phyloP scores from a whole-genome alignment of 2,329 filamentous ascomycete species.

The Beauveria brongniartii region DNA sequence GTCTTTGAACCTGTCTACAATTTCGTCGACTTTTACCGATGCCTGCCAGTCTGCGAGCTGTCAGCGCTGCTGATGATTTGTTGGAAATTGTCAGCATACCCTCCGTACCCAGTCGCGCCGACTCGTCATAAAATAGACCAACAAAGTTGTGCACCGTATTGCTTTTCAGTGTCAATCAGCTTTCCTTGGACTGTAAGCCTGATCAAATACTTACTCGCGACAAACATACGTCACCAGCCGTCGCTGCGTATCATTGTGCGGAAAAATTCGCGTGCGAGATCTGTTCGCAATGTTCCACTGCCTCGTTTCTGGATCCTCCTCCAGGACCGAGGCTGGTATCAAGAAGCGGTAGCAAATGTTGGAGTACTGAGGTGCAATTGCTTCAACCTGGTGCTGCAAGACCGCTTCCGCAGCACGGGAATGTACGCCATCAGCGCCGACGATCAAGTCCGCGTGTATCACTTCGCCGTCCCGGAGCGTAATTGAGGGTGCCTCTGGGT shows the following conservation, averaged over 20 bases:
- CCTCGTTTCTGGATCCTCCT: conserved; percentile 23
- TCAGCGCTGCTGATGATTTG: background rate
- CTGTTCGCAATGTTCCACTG: conserved; percentile 23
- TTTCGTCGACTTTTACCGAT: conserved; percentile 20
- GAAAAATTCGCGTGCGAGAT: conserved; percentile 19
- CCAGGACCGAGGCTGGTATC: conserved; percentile 21
- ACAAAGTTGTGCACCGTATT: conserved; percentile 28
- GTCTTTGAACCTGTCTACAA: conserved; percentile 21
- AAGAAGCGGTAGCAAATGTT: conserved; percentile 31
- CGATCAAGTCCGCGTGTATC: conserved; percentile 13
- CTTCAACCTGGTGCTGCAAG: conserved; percentile 19
- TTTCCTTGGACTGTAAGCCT: background rate
- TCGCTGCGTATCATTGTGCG: conserved; percentile 16
- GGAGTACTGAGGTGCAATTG: conserved; percentile 19
- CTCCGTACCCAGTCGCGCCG: conserved; percentile 14
- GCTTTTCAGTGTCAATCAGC: conserved; percentile 14
- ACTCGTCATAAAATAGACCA: conserved; percentile 22
- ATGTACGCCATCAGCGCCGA: conserved; percentile 38
- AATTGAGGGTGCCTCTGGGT: conserved; percentile 20
- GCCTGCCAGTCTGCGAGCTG: conserved; percentile 23
- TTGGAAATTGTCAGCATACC: conserved; percentile 9
- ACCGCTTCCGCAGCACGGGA: conserved; percentile 23
- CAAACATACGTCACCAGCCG: conserved; percentile 27
- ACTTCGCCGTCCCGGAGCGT: conserved; percentile 21
- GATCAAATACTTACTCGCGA: conserved; percentile 18